These are phyloP conservation scores for Verticillium tricorpus DNA, from an alignment of 2,329 filamentous ascomycete species.

Conservation along the genomic window DNA sequence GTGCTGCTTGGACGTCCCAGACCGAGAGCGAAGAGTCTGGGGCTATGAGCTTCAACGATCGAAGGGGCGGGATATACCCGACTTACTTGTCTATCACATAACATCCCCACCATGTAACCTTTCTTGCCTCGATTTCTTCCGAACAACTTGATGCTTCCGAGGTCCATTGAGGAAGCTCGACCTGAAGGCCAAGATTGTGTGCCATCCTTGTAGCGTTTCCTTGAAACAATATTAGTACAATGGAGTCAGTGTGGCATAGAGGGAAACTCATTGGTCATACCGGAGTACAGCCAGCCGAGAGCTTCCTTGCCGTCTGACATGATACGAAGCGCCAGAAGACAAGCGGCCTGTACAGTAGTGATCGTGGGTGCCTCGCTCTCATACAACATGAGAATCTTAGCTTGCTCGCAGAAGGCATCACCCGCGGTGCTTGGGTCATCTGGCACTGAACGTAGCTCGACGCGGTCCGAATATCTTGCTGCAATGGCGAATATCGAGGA, in stretches of 20 bases:
- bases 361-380: constrained; percentile 17
- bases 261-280: neutral
- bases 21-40: constrained; percentile 10
- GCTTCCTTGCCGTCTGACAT: constrained; percentile 18
- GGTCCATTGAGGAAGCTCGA: constrained; percentile 14
- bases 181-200: constrained; percentile 17
- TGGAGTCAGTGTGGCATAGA: neutral
- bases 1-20: constrained; percentile 16
- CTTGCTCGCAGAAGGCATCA: constrained; percentile 22
- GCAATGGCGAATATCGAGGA: constrained; percentile 29
- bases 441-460: constrained; percentile 22
- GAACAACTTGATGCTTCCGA: constrained; percentile 5
- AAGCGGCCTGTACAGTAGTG: constrained; percentile 17
- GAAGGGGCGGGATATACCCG: neutral
- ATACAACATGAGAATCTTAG: constrained; percentile 14
- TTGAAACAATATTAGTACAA: neutral
- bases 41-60: neutral
- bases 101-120: constrained; percentile 19
- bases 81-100: constrained; percentile 17
- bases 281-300: constrained; percentile 16
- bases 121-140: constrained; percentile 15
- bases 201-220: constrained; percentile 20
- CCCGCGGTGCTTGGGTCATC: constrained; percentile 28
- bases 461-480: constrained; percentile 25
- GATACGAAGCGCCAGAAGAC: constrained; percentile 13